These are phyloP conservation scores for Penicillium ochrochloron DNA, from an alignment of 495 filamentous ascomycete species.

Conservation along the genomic window DNA sequence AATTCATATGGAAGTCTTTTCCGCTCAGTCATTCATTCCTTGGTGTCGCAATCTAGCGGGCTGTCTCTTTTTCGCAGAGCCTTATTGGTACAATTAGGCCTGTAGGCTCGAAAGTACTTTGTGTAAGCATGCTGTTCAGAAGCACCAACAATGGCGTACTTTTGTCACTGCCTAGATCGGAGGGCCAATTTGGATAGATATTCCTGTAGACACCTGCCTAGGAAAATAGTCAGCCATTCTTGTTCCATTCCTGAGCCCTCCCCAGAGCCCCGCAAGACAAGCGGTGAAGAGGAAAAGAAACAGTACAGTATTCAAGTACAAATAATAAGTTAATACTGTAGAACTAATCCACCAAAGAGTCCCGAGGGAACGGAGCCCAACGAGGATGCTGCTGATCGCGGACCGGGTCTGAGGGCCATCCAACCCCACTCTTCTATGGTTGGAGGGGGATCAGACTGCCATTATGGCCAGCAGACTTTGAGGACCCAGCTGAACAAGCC, in stretches of 20 bases:
- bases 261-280: conserved; percentile 25
- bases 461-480: conserved; percentile 15
- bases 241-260: background rate
- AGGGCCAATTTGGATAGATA: conserved; percentile 1
- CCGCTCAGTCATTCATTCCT: conserved; percentile 8
- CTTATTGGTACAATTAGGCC: background rate
- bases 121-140: background rate
- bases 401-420: conserved; percentile 13
- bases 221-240: background rate
- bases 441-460: conserved; percentile 15
- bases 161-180: conserved; percentile 7
- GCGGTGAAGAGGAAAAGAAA: conserved; percentile 28
- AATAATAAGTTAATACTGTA: conserved; percentile 15
- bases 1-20: conserved; percentile 22
- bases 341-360: conserved; percentile 22
- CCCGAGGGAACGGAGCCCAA: conserved; percentile 35
- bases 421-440: conserved; percentile 27
- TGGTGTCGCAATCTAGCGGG: background rate
- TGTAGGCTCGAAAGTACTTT: background rate
- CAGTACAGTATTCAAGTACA: conserved; percentile 9
- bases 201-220: conserved; percentile 20
- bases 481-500: conserved; percentile 26
- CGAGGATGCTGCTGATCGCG: conserved; percentile 34
- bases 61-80: background rate
- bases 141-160: background rate